Base-by-base conservation (phyloP, 2,329 filamentous ascomycete species). In the Lasiodiplodia citricola region DNA sequence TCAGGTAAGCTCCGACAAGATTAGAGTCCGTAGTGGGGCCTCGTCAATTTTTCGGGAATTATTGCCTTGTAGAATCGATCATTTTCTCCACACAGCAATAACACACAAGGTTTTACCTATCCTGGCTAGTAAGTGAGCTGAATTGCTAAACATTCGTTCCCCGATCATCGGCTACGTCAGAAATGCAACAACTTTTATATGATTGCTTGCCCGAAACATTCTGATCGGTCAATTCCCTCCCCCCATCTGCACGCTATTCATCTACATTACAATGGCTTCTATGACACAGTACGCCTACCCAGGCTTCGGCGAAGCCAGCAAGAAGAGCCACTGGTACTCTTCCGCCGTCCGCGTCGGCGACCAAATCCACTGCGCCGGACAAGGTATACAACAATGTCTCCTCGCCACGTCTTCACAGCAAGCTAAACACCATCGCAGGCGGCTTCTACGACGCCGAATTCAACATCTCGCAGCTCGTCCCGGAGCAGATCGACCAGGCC, bases 401-500 rank as follows among this genome's bases (percentile, higher is more conserved):
- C n/a, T 52, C 21, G 58, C 23, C 31, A 10, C n/a, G 3, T 21
- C n/a, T 8, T 23, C 25, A 5, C 8, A 51, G 21, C 13, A 51
- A 16, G 21, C 47, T 51, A 2, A 51, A 3, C 2, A 51, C 2
- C 21, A 18, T 21, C 4, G 21, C 65, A 80, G 78, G 77, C 58
- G 78, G 78, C 55, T 80, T 76, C 78, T 65, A 77, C 56, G 68
- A 70, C 23, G 67, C 64, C 4, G 70, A 74, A 50, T 57, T 68
- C 38, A 55, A 57, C 70, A 28, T 28, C 4, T 28, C 28, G 28
- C 28, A 28, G 28, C 28, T 28, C 5, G 28, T 78, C 66, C 70
- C 74, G 35, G 73, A 66, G 0, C 70, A 80, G 56, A 79, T 80
- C 70, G 74, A 77, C 37, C 77, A 79, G 64, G 85, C 87, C 0